phyloP scores from a whole-genome alignment of 1,284 basidiomycete species.

The Rhodotorula sp. region DNA sequence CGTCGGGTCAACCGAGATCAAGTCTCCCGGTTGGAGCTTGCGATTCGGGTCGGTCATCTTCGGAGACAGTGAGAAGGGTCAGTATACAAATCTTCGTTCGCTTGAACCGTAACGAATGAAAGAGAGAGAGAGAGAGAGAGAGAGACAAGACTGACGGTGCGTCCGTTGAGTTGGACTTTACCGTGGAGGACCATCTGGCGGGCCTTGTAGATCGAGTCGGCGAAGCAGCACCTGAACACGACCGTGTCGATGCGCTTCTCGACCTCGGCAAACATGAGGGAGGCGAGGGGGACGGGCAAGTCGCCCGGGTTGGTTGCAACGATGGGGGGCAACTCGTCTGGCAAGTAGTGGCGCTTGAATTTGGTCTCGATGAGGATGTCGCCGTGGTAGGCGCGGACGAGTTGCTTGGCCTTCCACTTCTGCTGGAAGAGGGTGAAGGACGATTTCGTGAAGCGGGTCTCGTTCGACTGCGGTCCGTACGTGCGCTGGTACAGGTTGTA shows the following conservation, averaged over 20 bases:
- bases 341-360: conserved; percentile 95
- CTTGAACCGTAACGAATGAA: background rate
- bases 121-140: background rate
- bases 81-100: background rate
- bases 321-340: conserved; percentile 79
- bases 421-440: conserved; percentile 90
- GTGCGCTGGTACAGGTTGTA: conserved; percentile 74
- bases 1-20: conserved; percentile 81
- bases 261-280: conserved; percentile 88
- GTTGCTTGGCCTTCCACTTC: conserved; percentile 85
- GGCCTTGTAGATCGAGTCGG: conserved; percentile 84
- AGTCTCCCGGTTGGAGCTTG: conserved; percentile 89
- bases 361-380: conserved; percentile 89
- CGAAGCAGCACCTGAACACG: conserved; percentile 88
- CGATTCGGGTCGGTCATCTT: conserved; percentile 83
- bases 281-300: conserved; percentile 63
- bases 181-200: conserved; percentile 82
- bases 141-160: conserved; percentile 61
- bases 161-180: conserved; percentile 83
- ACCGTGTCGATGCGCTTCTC: conserved; percentile 91
- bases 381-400: conserved; percentile 91
- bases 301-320: conserved; percentile 52
- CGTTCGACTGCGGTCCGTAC: conserved; percentile 49
- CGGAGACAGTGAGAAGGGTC: too few relatives aligned
- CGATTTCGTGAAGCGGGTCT: conserved; percentile 61